Conservation (phyloP, 1,284 basidiomycete species). For the Erythrobasidium hasegawianum region DNA sequence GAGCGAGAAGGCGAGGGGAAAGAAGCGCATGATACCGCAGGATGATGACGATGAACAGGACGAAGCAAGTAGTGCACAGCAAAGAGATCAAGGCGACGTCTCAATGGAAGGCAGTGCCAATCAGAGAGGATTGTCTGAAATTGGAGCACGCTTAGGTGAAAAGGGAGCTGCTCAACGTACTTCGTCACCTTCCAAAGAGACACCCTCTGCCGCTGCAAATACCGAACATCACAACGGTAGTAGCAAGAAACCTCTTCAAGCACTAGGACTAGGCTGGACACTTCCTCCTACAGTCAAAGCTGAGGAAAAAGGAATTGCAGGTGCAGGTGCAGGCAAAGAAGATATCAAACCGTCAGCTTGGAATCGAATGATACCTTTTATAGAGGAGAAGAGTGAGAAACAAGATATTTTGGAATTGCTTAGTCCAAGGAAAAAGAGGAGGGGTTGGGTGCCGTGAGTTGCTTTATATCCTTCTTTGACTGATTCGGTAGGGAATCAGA, state of each 20-base stretch:
- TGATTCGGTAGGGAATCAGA: no score
- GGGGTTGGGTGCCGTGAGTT: conserved; percentile 27
- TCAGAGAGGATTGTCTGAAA: not conserved
- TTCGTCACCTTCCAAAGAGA: no score
- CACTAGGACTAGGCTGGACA: no score
- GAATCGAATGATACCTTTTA: conserved; percentile 17
- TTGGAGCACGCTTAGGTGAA: not conserved
- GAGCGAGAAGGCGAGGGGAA: not conserved
- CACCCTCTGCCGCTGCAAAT: no score
- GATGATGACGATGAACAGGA: conserved; percentile 9
- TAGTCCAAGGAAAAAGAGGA: conserved; percentile 30
- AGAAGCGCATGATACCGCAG: not conserved
- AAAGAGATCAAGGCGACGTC: not conserved
- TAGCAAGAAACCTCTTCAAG: no score
- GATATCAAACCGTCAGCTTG: not conserved
- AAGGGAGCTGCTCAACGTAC: not conserved
- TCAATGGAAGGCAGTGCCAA: not conserved
- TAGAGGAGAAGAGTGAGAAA: not conserved
- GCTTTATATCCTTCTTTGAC: no score
- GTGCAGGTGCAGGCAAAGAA: not conserved
- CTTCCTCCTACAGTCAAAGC: no score
- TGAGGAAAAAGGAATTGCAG: not conserved
- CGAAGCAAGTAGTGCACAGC: not conserved
- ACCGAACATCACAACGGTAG: no score
- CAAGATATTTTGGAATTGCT: conserved; percentile 27